A percentile compares a stretch with the other conserved stretches of the same genome.
Evolutionary conservation across 352 stramenopile genomes (phyloP).

Genomic region (Pythium volutum): DNA sequence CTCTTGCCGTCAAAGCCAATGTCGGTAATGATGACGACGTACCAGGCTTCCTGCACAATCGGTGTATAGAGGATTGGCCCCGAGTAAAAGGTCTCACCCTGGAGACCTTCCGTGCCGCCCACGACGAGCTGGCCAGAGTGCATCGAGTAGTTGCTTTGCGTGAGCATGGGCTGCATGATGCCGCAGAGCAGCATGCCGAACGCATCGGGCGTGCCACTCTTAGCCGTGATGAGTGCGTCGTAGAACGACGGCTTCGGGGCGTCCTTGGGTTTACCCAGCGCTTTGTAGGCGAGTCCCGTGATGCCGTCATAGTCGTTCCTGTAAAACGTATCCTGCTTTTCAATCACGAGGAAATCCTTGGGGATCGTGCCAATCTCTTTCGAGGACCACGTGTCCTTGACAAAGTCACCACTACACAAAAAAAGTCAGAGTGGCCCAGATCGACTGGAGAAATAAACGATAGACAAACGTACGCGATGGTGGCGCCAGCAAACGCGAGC

Average conservation of each 20-base stretch:
- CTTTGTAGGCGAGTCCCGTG: constrained; percentile 64
- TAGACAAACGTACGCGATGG: constrained; percentile 47
- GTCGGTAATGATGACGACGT: constrained; percentile 72
- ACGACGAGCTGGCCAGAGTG: constrained; percentile 66
- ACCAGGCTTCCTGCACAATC: constrained; percentile 79
- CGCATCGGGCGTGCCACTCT: constrained; percentile 38
- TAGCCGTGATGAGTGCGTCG: constrained; percentile 41
- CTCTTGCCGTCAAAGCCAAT: constrained; percentile 63
- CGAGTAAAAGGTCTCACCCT: constrained; percentile 55
- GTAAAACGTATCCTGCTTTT: constrained; percentile 74
- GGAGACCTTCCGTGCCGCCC: constrained; percentile 52
- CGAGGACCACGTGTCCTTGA: constrained; percentile 67
- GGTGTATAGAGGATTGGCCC: constrained; percentile 79
- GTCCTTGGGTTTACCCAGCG: constrained; percentile 41
- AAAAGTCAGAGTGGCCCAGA: neutral
- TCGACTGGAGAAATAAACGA: neutral
- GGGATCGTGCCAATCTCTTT: constrained; percentile 43
- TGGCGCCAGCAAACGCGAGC: constrained; percentile 58
- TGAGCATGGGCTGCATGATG: constrained; percentile 67
- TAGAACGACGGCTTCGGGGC: constrained; percentile 54
- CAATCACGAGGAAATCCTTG: constrained; percentile 75
- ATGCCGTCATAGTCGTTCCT: constrained; percentile 75
- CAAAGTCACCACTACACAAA: constrained; percentile 52
- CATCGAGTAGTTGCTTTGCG: constrained; percentile 41
- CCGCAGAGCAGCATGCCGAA: constrained; percentile 80